phyloP scores from a whole-genome alignment of 345 rosid genomes.

The Psidium guajava region DNA sequence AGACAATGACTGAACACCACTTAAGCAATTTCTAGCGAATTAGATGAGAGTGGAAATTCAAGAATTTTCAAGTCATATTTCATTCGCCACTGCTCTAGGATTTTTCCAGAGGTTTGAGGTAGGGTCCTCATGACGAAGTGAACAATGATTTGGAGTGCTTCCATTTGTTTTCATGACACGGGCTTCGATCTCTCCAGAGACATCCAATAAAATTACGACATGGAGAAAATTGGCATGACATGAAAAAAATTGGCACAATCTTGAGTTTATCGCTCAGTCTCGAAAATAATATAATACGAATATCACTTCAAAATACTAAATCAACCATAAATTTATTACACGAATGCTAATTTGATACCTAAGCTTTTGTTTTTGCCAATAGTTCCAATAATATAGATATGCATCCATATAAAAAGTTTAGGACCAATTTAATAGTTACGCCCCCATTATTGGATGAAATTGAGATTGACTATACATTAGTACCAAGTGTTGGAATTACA shows the following conservation, averaged over 20 bases:
- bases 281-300: not conserved
- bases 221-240: not conserved
- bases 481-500: too few relatives aligned
- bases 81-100: too few relatives aligned
- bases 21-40: not conserved
- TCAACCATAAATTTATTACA: fast-evolving
- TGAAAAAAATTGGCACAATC: too few relatives aligned
- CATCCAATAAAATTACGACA: not conserved
- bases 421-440: too few relatives aligned
- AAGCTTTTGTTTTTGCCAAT: not conserved
- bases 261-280: fast-evolving
- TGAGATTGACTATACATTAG: not conserved
- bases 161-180: not conserved
- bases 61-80: not conserved
- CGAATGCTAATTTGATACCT: not conserved
- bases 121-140: not conserved
- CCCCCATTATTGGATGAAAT: not conserved
- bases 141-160: not conserved
- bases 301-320: not conserved
- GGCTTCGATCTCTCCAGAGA: not conserved
- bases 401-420: too few relatives aligned
- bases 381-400: too few relatives aligned
- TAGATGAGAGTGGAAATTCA: too few relatives aligned
- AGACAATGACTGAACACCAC: not conserved
- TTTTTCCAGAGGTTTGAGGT: too few relatives aligned